Conservation (phyloP, 305 asterid genomes). For the Fraxinus albicans region DNA sequence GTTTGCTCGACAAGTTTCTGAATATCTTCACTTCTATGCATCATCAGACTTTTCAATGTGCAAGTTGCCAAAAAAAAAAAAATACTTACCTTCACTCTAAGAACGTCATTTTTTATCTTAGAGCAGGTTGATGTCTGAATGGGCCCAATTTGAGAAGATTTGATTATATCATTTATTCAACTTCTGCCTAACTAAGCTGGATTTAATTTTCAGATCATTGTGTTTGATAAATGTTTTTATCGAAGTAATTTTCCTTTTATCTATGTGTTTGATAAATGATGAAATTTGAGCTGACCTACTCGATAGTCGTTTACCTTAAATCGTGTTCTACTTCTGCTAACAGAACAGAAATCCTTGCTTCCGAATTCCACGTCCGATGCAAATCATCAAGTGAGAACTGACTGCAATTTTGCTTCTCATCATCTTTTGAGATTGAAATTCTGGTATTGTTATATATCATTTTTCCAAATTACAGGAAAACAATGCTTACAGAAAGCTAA, state of each 20-base stretch:
- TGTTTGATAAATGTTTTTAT: neutral
- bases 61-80: neutral
- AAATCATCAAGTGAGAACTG: conserved; percentile 49
- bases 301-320: neutral
- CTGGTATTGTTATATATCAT: conserved; percentile 16
- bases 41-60: neutral
- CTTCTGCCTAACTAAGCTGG: neutral
- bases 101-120: neutral
- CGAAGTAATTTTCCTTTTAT: neutral
- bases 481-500: conserved; percentile 29
- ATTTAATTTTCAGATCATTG: neutral
- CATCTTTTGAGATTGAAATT: conserved; percentile 1
- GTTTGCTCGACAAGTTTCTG: neutral
- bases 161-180: neutral
- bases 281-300: neutral
- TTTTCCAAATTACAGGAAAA: conserved; percentile 43
- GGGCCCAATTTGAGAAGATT: neutral
- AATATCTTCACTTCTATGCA: neutral
- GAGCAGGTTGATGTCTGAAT: neutral
- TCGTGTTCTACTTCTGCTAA: conserved; percentile 32
- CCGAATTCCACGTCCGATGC: conserved; percentile 37
- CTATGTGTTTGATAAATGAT: neutral
- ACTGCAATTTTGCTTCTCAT: conserved; percentile 17
- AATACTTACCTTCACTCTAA: neutral
- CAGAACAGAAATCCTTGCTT: conserved; percentile 52